Evolutionary conservation across 1,139 yeast species (phyloP).

Genomic region (Suhomyces coccinellae): DNA sequence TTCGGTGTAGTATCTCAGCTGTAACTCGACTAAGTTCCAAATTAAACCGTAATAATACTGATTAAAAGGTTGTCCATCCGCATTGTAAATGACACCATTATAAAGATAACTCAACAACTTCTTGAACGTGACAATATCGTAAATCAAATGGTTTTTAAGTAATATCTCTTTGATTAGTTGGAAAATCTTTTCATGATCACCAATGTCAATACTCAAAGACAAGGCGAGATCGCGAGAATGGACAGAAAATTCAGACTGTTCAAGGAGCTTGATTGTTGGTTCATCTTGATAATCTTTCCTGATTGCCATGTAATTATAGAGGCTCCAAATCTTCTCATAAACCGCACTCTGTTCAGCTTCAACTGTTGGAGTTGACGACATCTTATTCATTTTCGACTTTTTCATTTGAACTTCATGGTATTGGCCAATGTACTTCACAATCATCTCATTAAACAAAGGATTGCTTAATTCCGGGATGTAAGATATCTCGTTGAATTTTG

Average conservation of each 20-base stretch:
- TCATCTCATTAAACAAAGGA: conserved; percentile 33
- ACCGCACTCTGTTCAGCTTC: conserved; percentile 7
- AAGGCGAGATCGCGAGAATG: conserved; percentile 35
- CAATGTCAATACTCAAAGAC: conserved; percentile 33
- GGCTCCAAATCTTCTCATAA: conserved; percentile 30
- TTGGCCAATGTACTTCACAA: conserved; percentile 25
- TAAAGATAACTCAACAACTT: conserved; percentile 36
- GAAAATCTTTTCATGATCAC: conserved; percentile 39
- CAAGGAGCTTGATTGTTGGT: conserved; percentile 6
- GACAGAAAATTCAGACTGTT: background rate
- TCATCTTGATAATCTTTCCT: conserved; percentile 37
- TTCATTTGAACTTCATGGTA: conserved; percentile 21
- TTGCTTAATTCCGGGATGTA: conserved; percentile 43
- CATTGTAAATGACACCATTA: conserved; percentile 29
- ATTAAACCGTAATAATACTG: conserved; percentile 36
- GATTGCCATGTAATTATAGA: conserved; percentile 38
- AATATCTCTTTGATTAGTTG: conserved; percentile 42
- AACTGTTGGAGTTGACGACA: background rate
- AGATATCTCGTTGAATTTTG: conserved; percentile 31
- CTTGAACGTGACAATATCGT: conserved; percentile 31
- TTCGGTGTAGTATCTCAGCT: conserved; percentile 27
- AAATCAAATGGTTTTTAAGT: conserved; percentile 34
- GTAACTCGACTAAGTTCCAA: conserved; percentile 38
- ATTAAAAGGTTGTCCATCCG: conserved; percentile 24
- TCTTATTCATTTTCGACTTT: background rate